A percentile compares a stretch with the other conserved stretches of the same genome.
Evolutionary conservation across 129 eudicot genomes (phyloP).

Genomic region (Centaurea solstitialis): DNA sequence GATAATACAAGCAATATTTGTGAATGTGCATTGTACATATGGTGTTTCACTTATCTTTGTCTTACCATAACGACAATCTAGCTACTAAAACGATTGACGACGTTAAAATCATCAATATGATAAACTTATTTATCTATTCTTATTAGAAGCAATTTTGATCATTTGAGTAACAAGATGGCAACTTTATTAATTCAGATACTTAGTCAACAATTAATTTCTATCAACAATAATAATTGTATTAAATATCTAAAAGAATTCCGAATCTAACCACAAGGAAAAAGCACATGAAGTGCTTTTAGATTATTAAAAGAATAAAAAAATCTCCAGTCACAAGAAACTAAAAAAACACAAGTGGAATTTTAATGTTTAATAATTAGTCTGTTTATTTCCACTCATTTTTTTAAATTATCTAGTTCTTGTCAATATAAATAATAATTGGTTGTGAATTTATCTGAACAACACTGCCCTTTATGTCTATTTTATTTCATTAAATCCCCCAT

Average conservation of each 20-base stretch:
- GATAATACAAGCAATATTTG: too few relatives aligned
- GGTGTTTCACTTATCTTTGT: too few relatives aligned
- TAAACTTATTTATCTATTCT: not conserved
- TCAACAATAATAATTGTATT: not conserved
- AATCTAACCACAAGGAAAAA: slow-evolving; percentile 6
- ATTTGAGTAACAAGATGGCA: not conserved
- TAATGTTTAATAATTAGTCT: not conserved
- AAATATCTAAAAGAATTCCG: not conserved
- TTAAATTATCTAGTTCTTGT: not conserved
- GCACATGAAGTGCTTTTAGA: slow-evolving; percentile 16
- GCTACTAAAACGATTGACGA: too few relatives aligned
- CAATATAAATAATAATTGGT: not conserved
- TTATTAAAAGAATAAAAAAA: not conserved
- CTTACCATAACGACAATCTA: too few relatives aligned
- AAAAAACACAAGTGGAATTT: slow-evolving; percentile 12
- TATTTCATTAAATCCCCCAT: too few relatives aligned
- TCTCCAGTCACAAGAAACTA: slow-evolving; percentile 12
- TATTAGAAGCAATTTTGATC: not conserved
- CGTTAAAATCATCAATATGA: too few relatives aligned
- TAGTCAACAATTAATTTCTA: not conserved
- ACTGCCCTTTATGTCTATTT: not conserved
- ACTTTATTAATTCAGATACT: not conserved
- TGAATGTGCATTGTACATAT: too few relatives aligned
- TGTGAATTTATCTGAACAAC: not conserved
- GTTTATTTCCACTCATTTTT: not conserved